Base-by-base conservation (phyloP, 169 alveolate genomes). In the Eimeria tenella region DNA sequence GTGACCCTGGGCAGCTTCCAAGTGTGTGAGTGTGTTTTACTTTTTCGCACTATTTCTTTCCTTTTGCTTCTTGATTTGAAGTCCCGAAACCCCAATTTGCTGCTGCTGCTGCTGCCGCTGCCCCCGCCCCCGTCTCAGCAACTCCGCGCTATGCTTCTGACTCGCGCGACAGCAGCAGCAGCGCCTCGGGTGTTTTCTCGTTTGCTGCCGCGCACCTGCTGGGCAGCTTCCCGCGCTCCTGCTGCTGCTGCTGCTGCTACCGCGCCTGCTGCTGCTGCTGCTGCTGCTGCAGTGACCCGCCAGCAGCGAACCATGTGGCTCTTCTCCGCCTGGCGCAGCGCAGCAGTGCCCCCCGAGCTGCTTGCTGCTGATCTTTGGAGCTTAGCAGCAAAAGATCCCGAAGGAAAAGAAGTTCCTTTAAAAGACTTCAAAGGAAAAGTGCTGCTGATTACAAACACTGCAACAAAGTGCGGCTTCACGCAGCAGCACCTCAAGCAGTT, bases 241-340 rank as follows among this genome's bases (percentile, higher is more conserved):
- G 21, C 17, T 13, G 31, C 74, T 13, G 17, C 74, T 65, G 17
- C 74, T 65, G 74, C 74, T 65, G 74, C 74, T 65, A 42, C 21
- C 0, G 17, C 74, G 1, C 25, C 74, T 65, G 74, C 25, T 65
- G 74, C 21, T 65, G 74, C 74, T 65, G 74, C 74, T 65, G 74
- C 74, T 65, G 31, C 21, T 65, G 31, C 31, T 65, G 23, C 21
- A 17, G 10, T 65, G 23, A 6, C 21, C 10, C 74, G 15, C 49
- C 74, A 11, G 74, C 74, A 11, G 23, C 74, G 6, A 42, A 49
- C 68, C 13, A 75, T 75, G 86, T 75, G 86, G 86, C 60, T 75
- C 10, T 75, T 75, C 10, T 49, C 60, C 15, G 86, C 86, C 17
- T 75, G 86, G 86, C 8, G 25, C n/a, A n/a, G 49, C n/a, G 31